Evolutionary conservation across 345 rosid genomes (phyloP), one percentile per base, ranked within the genome.

Genomic region (Passiflora organensis): DNA sequence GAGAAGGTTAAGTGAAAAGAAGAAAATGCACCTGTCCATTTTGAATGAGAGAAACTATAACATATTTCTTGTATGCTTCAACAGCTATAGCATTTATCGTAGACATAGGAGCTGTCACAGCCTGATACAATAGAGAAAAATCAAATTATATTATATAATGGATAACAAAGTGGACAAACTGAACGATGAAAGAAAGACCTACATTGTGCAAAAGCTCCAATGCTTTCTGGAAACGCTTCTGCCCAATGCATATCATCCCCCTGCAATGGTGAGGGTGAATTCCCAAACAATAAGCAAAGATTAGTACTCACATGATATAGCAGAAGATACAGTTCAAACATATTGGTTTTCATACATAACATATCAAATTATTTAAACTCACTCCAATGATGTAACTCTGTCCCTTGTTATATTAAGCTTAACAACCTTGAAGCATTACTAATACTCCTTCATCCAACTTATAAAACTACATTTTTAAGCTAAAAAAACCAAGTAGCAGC

Each of bases 171-270:
- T 32, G 38, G 21, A 60, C 24, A 44, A 46, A 59, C 38, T 63
- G 41, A 55, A 42, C 4, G 4, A 17, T 2, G 39, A 41, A 59
- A n/a, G 44, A 38, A 51, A 44, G 22, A 52, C 79, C 25, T 16
- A 89, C 96, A 70, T 82, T 89, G 69, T 79, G 96, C 39, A 89
- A 74, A 74, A 93, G 97, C 88, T 86, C 96, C 80, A 83, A 64
- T 58, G 96, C 97, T 73, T 89, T 89, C 71, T 64, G 76, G 67
- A 86, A 93, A 34, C 32, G 64, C 71, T 93, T 93, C 65, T 44
- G 86, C 18, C 99, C 99, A 42, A 87, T 82, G 82, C 93, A 89
- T 67, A 87, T 76, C 90, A 89, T 93, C 59, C 99, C 99, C 73
- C 99, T 93, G 76, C 44, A 69, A 66, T 17, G 42, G 65, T 32